Base-by-base conservation (phyloP, 2,329 filamentous ascomycete genomes). In the Colletotrichum somersetense region DNA sequence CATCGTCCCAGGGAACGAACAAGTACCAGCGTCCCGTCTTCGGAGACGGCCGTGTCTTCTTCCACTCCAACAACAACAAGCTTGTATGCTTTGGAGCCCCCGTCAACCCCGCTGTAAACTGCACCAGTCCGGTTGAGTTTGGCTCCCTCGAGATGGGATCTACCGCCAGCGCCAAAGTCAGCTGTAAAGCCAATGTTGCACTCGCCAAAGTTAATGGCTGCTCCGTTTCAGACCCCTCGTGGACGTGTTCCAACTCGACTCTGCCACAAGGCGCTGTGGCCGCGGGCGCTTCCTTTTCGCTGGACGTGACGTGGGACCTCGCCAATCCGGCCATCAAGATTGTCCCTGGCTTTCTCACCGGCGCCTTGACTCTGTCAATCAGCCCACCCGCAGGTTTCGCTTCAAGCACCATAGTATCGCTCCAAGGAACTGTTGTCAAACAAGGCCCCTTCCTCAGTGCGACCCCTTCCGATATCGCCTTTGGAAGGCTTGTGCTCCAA, bases 1-100 rank as follows among this genome's bases (percentile, higher is more conserved):
- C 83, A 3, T 78, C 78, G 20, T 79, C 81, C 1, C 80, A 81
- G 18, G 81, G 82, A 6, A 74, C 81, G 20, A 80, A 80, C 56
- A 83, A 83, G 67, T 85, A 80, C 68, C 78, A 80, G 30, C 77
- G 83, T 18, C 82, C 83, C 2, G 80, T 80, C 1, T 85, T 85
- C 74, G 83, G 83, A 7, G 78, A 84, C 62, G 80, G 80, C 1
- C 75, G 80, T 18, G 76, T 80, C 0, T 83, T 82, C 62, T 77
- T 81, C 35, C 78, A 80, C 11, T 77, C 80, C 40, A 74, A 69
- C 42, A 79, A 77, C 66, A 79, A 79, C 18, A 78, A 76, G 57
- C 71, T 82, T 16, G 76, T 80, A 20, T 79, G 78, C 48, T 74
- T 82, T 26, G 82, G 81, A 8, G 82, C 82, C 16, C 83, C 83